phyloP scores from a whole-genome alignment of 2,329 filamentous ascomycete species.

The Hypoxylon sp. region DNA sequence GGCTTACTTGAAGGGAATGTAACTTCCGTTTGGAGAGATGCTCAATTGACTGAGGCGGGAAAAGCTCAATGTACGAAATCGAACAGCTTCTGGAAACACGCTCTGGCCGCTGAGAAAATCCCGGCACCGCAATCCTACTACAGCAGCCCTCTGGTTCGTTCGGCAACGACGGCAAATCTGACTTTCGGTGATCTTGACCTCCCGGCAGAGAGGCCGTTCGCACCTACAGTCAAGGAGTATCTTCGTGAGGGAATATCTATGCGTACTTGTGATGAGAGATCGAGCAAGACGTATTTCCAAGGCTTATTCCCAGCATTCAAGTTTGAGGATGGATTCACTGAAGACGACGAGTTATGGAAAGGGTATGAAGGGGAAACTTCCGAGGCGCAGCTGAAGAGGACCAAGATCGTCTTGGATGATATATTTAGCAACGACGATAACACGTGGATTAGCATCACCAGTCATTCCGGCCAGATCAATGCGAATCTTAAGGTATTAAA shows the following conservation, averaged over 20 bases:
- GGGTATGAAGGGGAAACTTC: constrained; percentile 59
- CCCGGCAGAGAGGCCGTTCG: constrained; percentile 66
- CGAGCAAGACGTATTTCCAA: constrained; percentile 67
- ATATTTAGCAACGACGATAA: constrained; percentile 67
- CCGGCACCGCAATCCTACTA: constrained; percentile 76
- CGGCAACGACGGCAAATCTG: constrained; percentile 72
- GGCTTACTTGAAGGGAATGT: constrained; percentile 74
- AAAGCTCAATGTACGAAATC: constrained; percentile 70
- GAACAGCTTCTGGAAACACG: constrained; percentile 70
- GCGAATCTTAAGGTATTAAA: constrained; percentile 68
- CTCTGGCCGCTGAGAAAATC: constrained; percentile 67
- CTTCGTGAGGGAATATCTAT: constrained; percentile 76
- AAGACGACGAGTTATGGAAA: constrained; percentile 65
- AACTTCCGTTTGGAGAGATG: constrained; percentile 74
- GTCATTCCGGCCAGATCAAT: constrained; percentile 71
- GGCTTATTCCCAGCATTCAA: constrained; percentile 65
- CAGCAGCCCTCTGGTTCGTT: constrained; percentile 74
- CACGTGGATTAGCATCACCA: constrained; percentile 72
- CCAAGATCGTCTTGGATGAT: constrained; percentile 67
- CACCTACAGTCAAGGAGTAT: constrained; percentile 73
- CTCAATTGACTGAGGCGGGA: constrained; percentile 72
- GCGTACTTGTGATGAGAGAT: constrained; percentile 77
- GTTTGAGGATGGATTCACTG: constrained; percentile 74
- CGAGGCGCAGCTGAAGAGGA: constrained; percentile 65
- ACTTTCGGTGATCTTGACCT: constrained; percentile 71